Conservation (phyloP, 2,329 filamentous ascomycete genomes). For the Pestalotiopsis sp. region DNA sequence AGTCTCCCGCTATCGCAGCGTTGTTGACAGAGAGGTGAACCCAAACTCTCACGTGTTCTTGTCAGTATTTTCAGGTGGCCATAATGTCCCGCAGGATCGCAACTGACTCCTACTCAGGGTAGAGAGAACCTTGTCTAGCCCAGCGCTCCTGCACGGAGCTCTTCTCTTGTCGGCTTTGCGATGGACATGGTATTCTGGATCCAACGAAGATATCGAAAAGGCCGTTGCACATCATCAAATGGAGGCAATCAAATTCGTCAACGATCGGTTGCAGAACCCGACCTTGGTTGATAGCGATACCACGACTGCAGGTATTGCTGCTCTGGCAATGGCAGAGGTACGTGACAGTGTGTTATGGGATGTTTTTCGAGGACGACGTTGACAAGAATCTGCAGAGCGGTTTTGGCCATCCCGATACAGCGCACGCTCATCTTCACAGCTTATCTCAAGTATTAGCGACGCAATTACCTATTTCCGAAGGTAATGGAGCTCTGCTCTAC, state of each 20-base stretch:
- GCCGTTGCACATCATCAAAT: slow-evolving; percentile 26
- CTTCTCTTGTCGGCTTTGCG: slow-evolving; percentile 26
- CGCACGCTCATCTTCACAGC: slow-evolving; percentile 24
- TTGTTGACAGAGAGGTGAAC: slow-evolving; percentile 21
- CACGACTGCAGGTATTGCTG: slow-evolving; percentile 26
- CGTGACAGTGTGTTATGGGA: background rate
- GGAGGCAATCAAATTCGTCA: slow-evolving; percentile 28
- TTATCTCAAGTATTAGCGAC: slow-evolving; percentile 24
- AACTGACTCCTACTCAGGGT: slow-evolving; percentile 17
- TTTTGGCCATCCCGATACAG: slow-evolving; percentile 24
- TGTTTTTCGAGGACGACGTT: background rate
- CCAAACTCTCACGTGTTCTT: slow-evolving; percentile 17
- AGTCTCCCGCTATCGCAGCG: slow-evolving; percentile 25
- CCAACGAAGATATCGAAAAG: slow-evolving; percentile 25
- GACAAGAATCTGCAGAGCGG: slow-evolving; percentile 21
- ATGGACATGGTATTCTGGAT: slow-evolving; percentile 28
- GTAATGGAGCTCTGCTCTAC: slow-evolving; percentile 22
- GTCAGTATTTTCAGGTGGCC: slow-evolving; percentile 11
- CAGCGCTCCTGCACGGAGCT: slow-evolving; percentile 25
- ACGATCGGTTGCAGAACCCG: slow-evolving; percentile 25
- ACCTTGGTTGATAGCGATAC: slow-evolving; percentile 19
- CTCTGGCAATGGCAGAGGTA: slow-evolving; percentile 26
- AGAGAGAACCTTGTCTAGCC: slow-evolving; percentile 24
- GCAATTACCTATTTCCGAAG: slow-evolving; percentile 20
- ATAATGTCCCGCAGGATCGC: slow-evolving; percentile 14